These are phyloP conservation scores for Filobasidium uniguttulatum DNA, from an alignment of 1,284 basidiomycete genomes.

Conservation along the genomic window DNA sequence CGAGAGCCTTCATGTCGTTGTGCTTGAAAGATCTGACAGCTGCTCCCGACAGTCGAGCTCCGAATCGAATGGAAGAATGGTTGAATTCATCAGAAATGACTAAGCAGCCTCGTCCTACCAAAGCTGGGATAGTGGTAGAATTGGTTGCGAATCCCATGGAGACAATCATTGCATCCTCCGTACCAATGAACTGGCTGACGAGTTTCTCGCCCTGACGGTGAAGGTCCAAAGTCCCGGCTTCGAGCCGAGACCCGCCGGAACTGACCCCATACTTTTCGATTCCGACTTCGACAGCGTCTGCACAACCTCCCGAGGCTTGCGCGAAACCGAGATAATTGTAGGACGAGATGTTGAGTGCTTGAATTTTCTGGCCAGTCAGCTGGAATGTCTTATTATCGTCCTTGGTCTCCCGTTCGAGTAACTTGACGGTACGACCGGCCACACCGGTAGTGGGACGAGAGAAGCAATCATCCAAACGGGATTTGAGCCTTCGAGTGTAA, in stretches of 20 bases:
- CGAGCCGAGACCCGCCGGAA: conserved; percentile 61
- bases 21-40: conserved; percentile 92
- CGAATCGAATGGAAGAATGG: conserved; percentile 89
- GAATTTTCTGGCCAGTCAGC: conserved; percentile 65
- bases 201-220: conserved; percentile 73
- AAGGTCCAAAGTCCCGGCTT: conserved; percentile 71
- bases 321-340: conserved; percentile 99
- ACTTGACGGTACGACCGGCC: conserved; percentile 79
- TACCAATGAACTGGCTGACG: conserved; percentile 77
- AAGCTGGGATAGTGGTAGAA: conserved; percentile 83
- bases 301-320: conserved; percentile 80
- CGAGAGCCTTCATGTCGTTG: conserved; percentile 79
- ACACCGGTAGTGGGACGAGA: conserved; percentile 86
- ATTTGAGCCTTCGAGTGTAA: conserved; percentile 90
- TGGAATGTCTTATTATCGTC: conserved; percentile 72
- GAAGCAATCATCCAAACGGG: conserved; percentile 92
- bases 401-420: conserved; percentile 69
- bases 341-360: conserved; percentile 89
- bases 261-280: conserved; percentile 68
- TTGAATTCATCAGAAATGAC: conserved; percentile 97
- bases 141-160: conserved; percentile 99
- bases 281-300: conserved; percentile 75
- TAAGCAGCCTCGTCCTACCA: conserved; percentile 80
- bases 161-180: conserved; percentile 75
- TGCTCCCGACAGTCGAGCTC: conserved; percentile 77